Evolutionary conservation across 768 basidiomycete species (phyloP), one percentile per base, ranked within the genome.

Genomic region (Tylopilus subfusipes): DNA sequence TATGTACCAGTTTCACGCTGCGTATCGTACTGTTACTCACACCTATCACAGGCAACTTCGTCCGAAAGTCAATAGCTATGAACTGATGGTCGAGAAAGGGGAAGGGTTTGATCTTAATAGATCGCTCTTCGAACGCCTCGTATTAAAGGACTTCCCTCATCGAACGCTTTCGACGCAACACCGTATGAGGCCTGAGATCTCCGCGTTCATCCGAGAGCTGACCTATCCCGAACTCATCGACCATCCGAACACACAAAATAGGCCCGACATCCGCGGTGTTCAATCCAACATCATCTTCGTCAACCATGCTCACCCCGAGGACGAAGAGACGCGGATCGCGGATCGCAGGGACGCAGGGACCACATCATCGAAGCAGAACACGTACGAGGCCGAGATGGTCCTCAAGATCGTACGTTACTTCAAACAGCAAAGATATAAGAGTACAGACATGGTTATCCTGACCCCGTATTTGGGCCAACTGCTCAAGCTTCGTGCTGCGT

Each of bases 131-230:
- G 86, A 89, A 58, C 82, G 86, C 7, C 77, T 88, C 8, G 81
- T 87, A 24, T 61, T 82, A 6, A 77, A 78, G 56, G 79, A 76
- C 0, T 88, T 82, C 57, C 86, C 86, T 3, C 87, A 88, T 61
- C 61, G 71, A 52, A 82, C 77, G 0, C 74, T 89, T 16, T 59
- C 63, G 1, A 64, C 76, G 36, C 86, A 89, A 54, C 86, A 89
- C 60, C 81, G 86, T 7, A 88, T 88, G 86, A 73, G 86, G 3
- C 87, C 86, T 0, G 86, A 88, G 61, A 88, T 88, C n/a, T 85
- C 87, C 10, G 63, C 75, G 0, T 74, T 87, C 27, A 75, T 89
- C 38, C 78, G 86, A 13, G 59, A 73, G 14, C 73, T 89, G 19
- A 88, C 86, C 0, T 88, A 89, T 57, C 84, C 83, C 0, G 82